Percentiles rank a stretch among this genome's conserved stretches.
These are phyloP conservation scores for Chrysoporthe puriensis DNA, from an alignment of 2,329 filamentous ascomycete species.

Conservation along the genomic window DNA sequence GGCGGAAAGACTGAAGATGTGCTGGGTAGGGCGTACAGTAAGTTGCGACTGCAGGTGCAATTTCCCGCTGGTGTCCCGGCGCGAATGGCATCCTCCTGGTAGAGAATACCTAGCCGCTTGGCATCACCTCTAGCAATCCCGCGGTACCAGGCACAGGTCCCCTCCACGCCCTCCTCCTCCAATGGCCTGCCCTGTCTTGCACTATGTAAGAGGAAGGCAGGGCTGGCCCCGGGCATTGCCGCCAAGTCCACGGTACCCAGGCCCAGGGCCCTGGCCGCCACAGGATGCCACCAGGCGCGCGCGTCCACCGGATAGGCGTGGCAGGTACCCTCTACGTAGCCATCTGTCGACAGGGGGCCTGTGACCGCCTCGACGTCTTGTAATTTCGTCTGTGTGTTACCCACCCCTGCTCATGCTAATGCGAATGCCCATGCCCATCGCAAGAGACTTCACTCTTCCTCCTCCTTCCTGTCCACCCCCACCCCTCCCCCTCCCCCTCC, in stretches of 20 bases:
- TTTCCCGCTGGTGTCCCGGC: neutral
- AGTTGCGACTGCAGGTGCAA: slow-evolving; percentile 1
- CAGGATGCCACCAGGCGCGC: neutral
- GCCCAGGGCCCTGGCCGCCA: neutral
- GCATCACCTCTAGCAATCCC: neutral
- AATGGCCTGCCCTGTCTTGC: neutral
- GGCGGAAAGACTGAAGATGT: neutral
- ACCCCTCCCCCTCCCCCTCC: slow-evolving; percentile 24
- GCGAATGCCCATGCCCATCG: neutral
- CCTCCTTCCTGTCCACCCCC: slow-evolving; percentile 20
- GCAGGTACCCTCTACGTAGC: neutral
- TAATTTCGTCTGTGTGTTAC: slow-evolving; percentile 27
- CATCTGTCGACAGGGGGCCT: slow-evolving; percentile 10
- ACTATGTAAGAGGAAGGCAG: slow-evolving; percentile 11
- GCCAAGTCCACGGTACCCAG: neutral
- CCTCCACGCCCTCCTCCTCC: neutral
- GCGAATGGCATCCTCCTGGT: slow-evolving; percentile 5
- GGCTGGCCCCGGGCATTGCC: slow-evolving; percentile 1
- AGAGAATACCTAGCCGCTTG: slow-evolving; percentile 12
- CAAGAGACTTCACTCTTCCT: slow-evolving; percentile 14
- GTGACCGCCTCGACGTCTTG: slow-evolving; percentile 19
- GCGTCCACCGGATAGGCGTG: neutral
- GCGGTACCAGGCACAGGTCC: neutral
- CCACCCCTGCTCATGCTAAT: slow-evolving; percentile 9
- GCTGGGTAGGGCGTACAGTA: neutral